Evolutionary conservation across 83 land plant genomes (phyloP), one percentile per base, ranked within the genome.

Genomic region (Picea abies): DNA sequence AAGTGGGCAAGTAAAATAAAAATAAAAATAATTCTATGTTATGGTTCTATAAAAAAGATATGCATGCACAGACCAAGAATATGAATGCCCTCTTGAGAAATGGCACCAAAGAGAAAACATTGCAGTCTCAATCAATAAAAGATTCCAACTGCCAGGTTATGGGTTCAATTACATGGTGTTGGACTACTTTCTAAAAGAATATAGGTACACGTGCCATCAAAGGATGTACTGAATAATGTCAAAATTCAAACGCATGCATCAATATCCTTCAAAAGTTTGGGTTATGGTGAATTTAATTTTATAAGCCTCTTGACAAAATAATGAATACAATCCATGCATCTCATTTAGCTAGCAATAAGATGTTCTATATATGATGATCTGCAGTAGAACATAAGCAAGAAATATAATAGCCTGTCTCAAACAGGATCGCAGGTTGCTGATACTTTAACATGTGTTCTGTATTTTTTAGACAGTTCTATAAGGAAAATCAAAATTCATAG

Each of bases 401-500:
- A 71, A 16, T 26, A 39, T 71, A 71, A 68, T 71, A 44, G 29
- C 44, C 72, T 35, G 17, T 32, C 72, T 15, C 14, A 68, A 69
- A 14, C 16, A 15, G 17, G 72, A 35, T 41, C 44, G 6, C n/a
- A 71, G 32, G 75, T 5, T 71, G 22, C 23, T 44, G 1, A 71
- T 19, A 71, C 19, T 29, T 35, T 37, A 16, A 37, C 44, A 41
- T 37, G 19, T 32, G 16, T 11, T 67, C 23, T 67, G 29, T 19
- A 5, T 17, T 10, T 16, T 71, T 10, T 71, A 3, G 8, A 19
- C 22, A 71, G 3, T n/a, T 71, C 37, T 19, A 71, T 1, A 7
- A 71, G 11, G 75, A 71, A 71, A n/a, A 37, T 71, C 75, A 15
- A 35, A 71, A 5, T 71, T 19, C 49, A 16, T 71, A n/a, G 75